These are phyloP conservation scores for Pseudogymnoascus sp. DNA, from an alignment of 2,329 filamentous ascomycete genomes.

Conservation along the genomic window DNA sequence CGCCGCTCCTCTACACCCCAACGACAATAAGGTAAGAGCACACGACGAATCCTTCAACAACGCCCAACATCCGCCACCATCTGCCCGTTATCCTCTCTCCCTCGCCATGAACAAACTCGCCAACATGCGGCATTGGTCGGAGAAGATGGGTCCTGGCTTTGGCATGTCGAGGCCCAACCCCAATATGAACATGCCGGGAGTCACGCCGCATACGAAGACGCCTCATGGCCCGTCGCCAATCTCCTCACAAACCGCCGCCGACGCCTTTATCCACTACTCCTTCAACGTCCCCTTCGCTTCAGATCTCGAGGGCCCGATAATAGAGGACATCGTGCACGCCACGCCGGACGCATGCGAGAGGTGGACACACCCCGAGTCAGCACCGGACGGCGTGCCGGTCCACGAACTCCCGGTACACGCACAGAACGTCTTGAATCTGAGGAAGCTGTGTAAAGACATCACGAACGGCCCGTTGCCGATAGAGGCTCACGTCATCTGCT, in stretches of 20 bases:
- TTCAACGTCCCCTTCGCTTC: slow-evolving; percentile 97
- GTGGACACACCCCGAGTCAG: slow-evolving; percentile 88
- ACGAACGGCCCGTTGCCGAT: slow-evolving; percentile 61
- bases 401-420: slow-evolving; percentile 88
- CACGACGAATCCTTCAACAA: slow-evolving; percentile 18
- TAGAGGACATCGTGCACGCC: slow-evolving; percentile 89
- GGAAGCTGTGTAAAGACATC: slow-evolving; percentile 72
- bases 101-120: slow-evolving; percentile 60
- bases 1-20: slow-evolving; percentile 1
- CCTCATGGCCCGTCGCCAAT: slow-evolving; percentile 45
- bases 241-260: slow-evolving; percentile 61
- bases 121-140: slow-evolving; percentile 64
- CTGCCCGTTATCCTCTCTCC: slow-evolving; percentile 14
- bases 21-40: background rate
- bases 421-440: slow-evolving; percentile 72
- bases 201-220: slow-evolving; percentile 30
- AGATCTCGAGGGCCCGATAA: slow-evolving; percentile 83
- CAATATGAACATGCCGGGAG: background rate
- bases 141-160: slow-evolving; percentile 60
- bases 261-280: slow-evolving; percentile 77
- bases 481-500: slow-evolving; percentile 75
- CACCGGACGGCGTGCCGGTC: slow-evolving; percentile 72
- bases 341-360: slow-evolving; percentile 77
- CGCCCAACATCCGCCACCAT: slow-evolving; percentile 26
- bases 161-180: slow-evolving; percentile 46